A percentile compares a stretch with the other conserved stretches of the same genome.
phyloP scores from a whole-genome alignment of 805 yeast species.

The Saccharomycopsis schoenii region DNA sequence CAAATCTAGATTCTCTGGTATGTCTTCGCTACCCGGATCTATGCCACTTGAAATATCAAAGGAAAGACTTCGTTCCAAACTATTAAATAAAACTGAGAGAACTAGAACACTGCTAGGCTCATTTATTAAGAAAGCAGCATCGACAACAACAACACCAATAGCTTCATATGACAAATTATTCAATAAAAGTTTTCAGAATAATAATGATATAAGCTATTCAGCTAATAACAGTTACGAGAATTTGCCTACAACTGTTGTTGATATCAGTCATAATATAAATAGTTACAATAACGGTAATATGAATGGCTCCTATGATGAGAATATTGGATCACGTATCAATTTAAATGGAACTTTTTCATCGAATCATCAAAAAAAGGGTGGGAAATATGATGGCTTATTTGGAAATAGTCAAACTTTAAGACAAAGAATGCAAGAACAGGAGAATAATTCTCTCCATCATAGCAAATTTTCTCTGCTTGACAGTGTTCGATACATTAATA shows the following conservation, averaged over 20 bases:
- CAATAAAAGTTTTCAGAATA: background rate
- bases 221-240: background rate
- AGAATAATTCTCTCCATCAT: background rate
- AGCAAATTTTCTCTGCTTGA: background rate
- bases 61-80: background rate
- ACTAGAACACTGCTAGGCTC: background rate
- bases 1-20: background rate
- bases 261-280: background rate
- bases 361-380: background rate
- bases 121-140: background rate
- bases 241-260: background rate
- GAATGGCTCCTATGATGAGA: background rate
- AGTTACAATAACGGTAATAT: too few species aligned
- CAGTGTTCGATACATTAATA: background rate
- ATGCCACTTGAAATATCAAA: constrained; percentile 1
- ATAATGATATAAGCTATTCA: background rate
- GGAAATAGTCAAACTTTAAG: background rate
- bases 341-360: background rate
- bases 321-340: background rate
- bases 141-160: background rate
- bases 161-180: background rate
- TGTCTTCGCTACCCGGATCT: background rate
- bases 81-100: background rate
- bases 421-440: background rate
- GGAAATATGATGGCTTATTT: background rate